Percentiles rank a stretch among this genome's conserved stretches.
Conservation (phyloP, 2,329 filamentous ascomycete genomes). For the Bretziella fagacearum region DNA sequence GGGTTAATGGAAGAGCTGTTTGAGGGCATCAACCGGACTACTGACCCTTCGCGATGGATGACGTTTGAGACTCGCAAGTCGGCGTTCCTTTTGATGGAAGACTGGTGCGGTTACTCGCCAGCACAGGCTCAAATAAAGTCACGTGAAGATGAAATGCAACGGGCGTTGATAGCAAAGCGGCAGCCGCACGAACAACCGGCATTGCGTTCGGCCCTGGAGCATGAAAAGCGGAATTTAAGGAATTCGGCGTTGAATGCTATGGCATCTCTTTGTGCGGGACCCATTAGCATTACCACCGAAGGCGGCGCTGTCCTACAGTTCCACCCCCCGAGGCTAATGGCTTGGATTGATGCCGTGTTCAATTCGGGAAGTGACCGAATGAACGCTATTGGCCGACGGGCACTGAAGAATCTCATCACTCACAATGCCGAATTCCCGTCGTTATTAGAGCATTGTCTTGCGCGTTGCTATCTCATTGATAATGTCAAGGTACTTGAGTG, state of each 20-base stretch:
- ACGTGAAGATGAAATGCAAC: conserved; percentile 73
- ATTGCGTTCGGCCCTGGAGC: conserved; percentile 80
- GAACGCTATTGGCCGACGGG: conserved; percentile 74
- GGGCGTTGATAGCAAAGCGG: conserved; percentile 67
- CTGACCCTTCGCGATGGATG: conserved; percentile 83
- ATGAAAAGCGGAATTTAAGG: conserved; percentile 83
- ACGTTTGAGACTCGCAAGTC: conserved; percentile 93
- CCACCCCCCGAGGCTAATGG: conserved; percentile 78
- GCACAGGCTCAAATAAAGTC: conserved; percentile 70
- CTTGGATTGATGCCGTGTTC: conserved; percentile 93
- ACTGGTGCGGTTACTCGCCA: conserved; percentile 95
- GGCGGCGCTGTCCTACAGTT: conserved; percentile 79
- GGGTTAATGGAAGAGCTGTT: conserved; percentile 86
- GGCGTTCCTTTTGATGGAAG: conserved; percentile 91
- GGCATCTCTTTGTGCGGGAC: conserved; percentile 76
- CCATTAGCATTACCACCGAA: conserved; percentile 75
- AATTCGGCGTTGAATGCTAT: conserved; percentile 87
- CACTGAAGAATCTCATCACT: conserved; percentile 73
- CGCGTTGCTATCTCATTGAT: conserved; percentile 74
- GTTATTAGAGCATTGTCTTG: conserved; percentile 75
- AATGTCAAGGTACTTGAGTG: conserved; percentile 73
- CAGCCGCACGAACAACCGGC: conserved; percentile 58
- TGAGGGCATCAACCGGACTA: conserved; percentile 71
- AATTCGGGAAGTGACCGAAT: conserved; percentile 80
- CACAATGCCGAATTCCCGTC: conserved; percentile 80